A percentile compares a stretch with the other conserved stretches of the same genome.
Evolutionary conservation across 805 yeast species (phyloP).

Genomic region (Spathaspora gorwiae): DNA sequence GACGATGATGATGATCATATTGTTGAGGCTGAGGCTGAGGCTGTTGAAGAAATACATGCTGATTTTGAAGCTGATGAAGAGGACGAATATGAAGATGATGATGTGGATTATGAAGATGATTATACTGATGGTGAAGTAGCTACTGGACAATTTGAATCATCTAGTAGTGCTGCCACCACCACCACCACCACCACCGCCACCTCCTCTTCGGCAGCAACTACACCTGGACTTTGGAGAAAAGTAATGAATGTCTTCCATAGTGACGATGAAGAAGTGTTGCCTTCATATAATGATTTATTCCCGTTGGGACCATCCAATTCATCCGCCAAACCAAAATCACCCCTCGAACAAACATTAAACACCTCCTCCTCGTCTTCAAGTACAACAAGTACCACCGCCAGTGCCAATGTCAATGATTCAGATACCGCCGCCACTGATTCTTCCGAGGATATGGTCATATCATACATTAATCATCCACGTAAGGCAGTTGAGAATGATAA

Average conservation of each 20-base stretch:
- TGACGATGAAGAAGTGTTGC: slow-evolving; percentile 41
- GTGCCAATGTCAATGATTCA: slow-evolving; percentile 22
- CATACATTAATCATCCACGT: slow-evolving; percentile 40
- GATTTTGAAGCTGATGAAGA: slow-evolving; percentile 11
- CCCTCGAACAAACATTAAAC: slow-evolving; percentile 24
- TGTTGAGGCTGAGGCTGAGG: slow-evolving; percentile 14
- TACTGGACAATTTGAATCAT: background rate
- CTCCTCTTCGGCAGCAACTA: slow-evolving; percentile 1
- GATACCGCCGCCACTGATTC: slow-evolving; percentile 37
- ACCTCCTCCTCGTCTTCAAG: slow-evolving; percentile 3
- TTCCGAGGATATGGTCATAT: slow-evolving; percentile 40
- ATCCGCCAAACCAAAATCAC: slow-evolving; percentile 29
- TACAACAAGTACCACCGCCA: slow-evolving; percentile 28
- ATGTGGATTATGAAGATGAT: slow-evolving; percentile 15
- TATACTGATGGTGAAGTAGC: slow-evolving; percentile 12
- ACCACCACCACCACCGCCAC: background rate
- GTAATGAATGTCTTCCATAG: slow-evolving; percentile 39
- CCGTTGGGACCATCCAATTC: slow-evolving; percentile 44
- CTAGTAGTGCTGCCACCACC: background rate
- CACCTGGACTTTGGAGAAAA: slow-evolving; percentile 37
- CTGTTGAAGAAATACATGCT: slow-evolving; percentile 11
- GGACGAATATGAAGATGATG: slow-evolving; percentile 26
- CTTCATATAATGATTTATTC: slow-evolving; percentile 71
- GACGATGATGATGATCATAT: slow-evolving; percentile 10
- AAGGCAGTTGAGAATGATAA: slow-evolving; percentile 64